Percentiles rank a stretch among this genome's conserved stretches.
These are phyloP conservation scores for Pseudogymnoascus sp. DNA, from an alignment of 2,329 filamentous ascomycete genomes.

Conservation along the genomic window DNA sequence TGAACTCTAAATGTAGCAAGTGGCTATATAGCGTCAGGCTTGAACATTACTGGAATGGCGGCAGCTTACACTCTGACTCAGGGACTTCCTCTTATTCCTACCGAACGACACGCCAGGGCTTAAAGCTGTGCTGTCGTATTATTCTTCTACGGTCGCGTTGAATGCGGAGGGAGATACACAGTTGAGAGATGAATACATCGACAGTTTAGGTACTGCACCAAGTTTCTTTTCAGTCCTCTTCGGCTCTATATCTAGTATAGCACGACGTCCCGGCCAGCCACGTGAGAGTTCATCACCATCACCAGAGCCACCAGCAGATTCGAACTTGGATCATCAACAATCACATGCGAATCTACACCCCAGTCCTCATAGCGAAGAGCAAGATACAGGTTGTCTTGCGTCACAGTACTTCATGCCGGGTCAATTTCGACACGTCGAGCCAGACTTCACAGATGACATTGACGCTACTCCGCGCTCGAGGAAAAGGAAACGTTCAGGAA, in stretches of 20 bases:
- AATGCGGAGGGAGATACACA: constrained; percentile 91
- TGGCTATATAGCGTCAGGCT: neutral
- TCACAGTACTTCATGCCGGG: neutral
- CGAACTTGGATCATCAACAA: constrained; percentile 5
- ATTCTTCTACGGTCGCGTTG: constrained; percentile 79
- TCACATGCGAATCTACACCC: neutral
- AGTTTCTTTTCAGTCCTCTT: constrained; percentile 65
- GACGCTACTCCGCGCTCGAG: constrained; percentile 10
- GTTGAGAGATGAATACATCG: constrained; percentile 81
- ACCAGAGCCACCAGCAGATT: constrained; percentile 4
- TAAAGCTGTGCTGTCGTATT: constrained; percentile 81
- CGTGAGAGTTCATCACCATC: constrained; percentile 13
- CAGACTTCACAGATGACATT: constrained; percentile 11
- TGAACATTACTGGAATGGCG: neutral
- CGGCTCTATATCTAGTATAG: constrained; percentile 66
- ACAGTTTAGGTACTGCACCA: constrained; percentile 83
- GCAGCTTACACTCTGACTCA: constrained; percentile 31
- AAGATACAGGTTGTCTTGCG: neutral
- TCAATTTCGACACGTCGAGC: constrained; percentile 6
- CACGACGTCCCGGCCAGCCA: constrained; percentile 33
- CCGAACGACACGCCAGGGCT: constrained; percentile 63
- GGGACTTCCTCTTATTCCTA: constrained; percentile 92
- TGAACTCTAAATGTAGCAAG: neutral
- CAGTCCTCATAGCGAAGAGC: neutral
- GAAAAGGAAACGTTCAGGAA: constrained; percentile 12